Conservation (phyloP, 805 yeast genomes). For the Myxozyma neglecta region DNA sequence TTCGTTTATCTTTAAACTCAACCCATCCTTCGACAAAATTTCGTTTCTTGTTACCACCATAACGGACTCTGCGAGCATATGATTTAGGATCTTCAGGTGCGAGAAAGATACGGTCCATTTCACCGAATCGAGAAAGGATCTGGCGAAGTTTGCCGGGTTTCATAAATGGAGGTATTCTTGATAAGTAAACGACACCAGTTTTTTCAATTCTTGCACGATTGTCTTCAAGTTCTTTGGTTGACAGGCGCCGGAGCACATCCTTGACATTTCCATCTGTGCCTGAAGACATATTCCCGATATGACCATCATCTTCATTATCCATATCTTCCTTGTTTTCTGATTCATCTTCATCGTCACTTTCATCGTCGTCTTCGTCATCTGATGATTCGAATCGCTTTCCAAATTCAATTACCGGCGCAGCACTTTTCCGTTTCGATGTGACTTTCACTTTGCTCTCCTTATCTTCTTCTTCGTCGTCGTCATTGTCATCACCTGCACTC, state of each 20-base stretch:
- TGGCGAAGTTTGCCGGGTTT: slow-evolving; percentile 89
- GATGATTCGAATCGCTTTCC: slow-evolving; percentile 4
- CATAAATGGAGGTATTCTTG: slow-evolving; percentile 95
- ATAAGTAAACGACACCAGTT: slow-evolving; percentile 91
- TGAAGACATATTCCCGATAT: slow-evolving; percentile 33
- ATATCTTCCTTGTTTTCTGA: slow-evolving; percentile 34
- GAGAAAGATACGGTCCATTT: slow-evolving; percentile 79
- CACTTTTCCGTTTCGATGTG: slow-evolving; percentile 5
- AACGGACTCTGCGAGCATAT: slow-evolving; percentile 66
- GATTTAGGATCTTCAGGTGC: slow-evolving; percentile 77
- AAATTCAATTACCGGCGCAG: slow-evolving; percentile 5
- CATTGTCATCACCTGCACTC: background rate
- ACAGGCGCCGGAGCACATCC: slow-evolving; percentile 14
- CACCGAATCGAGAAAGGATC: slow-evolving; percentile 77
- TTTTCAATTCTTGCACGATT: slow-evolving; percentile 53
- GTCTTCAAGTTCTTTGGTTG: slow-evolving; percentile 41
- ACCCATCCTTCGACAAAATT: slow-evolving; percentile 96
- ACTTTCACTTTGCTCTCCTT: slow-evolving; percentile 5
- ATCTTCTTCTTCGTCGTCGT: slow-evolving; percentile 7
- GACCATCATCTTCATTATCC: slow-evolving; percentile 4
- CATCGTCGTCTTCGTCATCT: slow-evolving; percentile 8
- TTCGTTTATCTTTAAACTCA: slow-evolving; percentile 77
- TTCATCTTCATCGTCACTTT: background rate
- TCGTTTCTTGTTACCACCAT: slow-evolving; percentile 89
- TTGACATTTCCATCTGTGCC: slow-evolving; percentile 33